Evolutionary conservation across 306 rosid species (phyloP).

Genomic region (Fagus crenata): DNA sequence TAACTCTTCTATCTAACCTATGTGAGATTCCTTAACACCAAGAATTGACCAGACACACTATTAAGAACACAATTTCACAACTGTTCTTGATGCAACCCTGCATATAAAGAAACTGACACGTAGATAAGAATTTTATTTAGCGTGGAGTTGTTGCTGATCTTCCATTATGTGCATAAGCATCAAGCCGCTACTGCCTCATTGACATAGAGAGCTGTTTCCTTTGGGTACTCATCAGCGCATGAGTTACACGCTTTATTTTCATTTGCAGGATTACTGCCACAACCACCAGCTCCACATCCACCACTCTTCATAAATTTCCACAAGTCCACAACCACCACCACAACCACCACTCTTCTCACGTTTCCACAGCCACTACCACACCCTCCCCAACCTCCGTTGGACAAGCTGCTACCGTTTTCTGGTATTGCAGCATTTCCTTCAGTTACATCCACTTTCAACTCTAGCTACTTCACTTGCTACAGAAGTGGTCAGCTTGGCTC

Average conservation of each 20-base stretch:
- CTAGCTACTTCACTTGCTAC: conserved; percentile 32
- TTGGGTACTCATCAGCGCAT: conserved; percentile 34
- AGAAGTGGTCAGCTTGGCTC: conserved; percentile 26
- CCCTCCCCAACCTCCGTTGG: conserved; percentile 39
- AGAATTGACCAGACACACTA: background rate
- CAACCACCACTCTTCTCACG: conserved; percentile 29
- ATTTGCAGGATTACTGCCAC: conserved; percentile 30
- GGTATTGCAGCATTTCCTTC: conserved; percentile 34
- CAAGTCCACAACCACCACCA: conserved; percentile 43
- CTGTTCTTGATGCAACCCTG: background rate
- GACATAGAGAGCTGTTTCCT: conserved; percentile 10
- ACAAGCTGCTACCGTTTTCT: conserved; percentile 27
- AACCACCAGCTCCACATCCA: conserved; percentile 14
- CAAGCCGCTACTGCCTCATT: conserved; percentile 37
- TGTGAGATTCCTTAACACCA: no score
- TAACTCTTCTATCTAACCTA: no score
- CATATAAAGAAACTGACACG: background rate
- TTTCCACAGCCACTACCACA: conserved; percentile 32
- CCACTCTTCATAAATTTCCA: conserved; percentile 37
- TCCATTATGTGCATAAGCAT: background rate
- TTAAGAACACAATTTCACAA: background rate
- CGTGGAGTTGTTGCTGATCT: background rate
- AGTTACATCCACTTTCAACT: conserved; percentile 32
- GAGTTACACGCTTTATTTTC: conserved; percentile 26
- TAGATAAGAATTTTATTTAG: background rate